Base-by-base conservation (phyloP, 768 basidiomycete genomes). In the Porphyrellus cyaneotinctus region DNA sequence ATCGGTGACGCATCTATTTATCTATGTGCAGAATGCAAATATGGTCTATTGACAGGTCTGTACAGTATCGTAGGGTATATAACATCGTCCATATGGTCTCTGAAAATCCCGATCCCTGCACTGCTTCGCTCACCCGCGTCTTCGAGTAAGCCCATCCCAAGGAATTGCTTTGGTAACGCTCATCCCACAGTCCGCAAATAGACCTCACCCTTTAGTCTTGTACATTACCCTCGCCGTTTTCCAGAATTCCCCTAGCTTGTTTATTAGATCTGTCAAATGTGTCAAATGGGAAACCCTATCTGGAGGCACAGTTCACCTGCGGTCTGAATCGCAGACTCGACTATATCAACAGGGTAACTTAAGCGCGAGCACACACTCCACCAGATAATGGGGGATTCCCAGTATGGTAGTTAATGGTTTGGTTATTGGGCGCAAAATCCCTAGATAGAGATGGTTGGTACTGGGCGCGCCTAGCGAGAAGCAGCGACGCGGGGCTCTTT, bases 311-410 rank as follows among this genome's bases (percentile, higher is more conserved):
- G 76, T 67, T 93, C 90, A 52, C 88, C 88, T 62, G 84, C 85
- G 1, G 94, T 97, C 74, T 95, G 93, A 66, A 95, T 88, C 41
- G 88, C 83, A 53, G 86, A 89, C 73, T 95, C 95, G 61, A 95
- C 82, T 26, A 86, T 87, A 71, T 95, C 93, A 6, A 89, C 91
- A 1, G 94, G 93, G 76, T 93, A 97, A n/a, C n/a, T n/a, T n/a
- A 33, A 95, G 75, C 23, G 83, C 81, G 54, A 93, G 72, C 58
- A 87, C 90, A 75, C 88, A 93, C 47, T 28, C 26, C 26, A 28
- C 26, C 26, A 28, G 26, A 4, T 28, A 28, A 28, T 28, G 26
- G 5, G 26, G 9, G 26, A 28, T 28, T 28, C 26, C 26, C 26
- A 28, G 26, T 4, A 9, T 32, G 32, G 11, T 14, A 32, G 14